Evolutionary conservation across 1,139 yeast species (phyloP).

Genomic region (Scheffersomyces insectosa): DNA sequence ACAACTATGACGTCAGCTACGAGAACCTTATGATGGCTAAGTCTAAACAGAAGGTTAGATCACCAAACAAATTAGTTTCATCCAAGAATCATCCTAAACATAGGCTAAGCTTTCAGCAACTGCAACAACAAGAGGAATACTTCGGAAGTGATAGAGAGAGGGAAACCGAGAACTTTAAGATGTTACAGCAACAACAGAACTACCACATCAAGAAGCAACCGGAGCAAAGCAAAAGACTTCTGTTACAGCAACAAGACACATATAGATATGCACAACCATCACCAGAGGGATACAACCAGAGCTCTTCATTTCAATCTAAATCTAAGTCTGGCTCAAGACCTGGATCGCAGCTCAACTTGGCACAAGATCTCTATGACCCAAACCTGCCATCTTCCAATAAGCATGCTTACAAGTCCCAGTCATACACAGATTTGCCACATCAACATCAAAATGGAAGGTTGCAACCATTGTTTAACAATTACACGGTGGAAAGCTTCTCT

Average conservation of each 20-base stretch:
- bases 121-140: conserved; percentile 18
- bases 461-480: conserved; percentile 19
- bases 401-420: conserved; percentile 11
- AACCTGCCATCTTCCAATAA: neutral
- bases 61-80: conserved; percentile 19
- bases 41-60: conserved; percentile 16
- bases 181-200: conserved; percentile 34
- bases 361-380: conserved; percentile 10
- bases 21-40: conserved; percentile 14
- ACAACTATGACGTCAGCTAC: conserved; percentile 27
- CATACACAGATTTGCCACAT: conserved; percentile 16
- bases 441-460: conserved; percentile 2
- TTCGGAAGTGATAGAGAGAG: conserved; percentile 22
- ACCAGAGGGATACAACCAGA: neutral
- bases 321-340: conserved; percentile 14
- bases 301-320: neutral
- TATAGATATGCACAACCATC: conserved; percentile 1
- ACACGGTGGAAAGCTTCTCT: conserved; percentile 28
- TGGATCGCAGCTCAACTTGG: conserved; percentile 6
- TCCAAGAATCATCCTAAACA: conserved; percentile 21
- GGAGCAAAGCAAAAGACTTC: conserved; percentile 17
- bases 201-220: conserved; percentile 26
- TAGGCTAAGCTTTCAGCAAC: conserved; percentile 10
- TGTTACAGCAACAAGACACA: conserved; percentile 14
- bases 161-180: conserved; percentile 34